Percentiles rank a stretch among this genome's conserved stretches.
Conservation (phyloP, 495 filamentous ascomycete genomes). For the Penicillium lagena region DNA sequence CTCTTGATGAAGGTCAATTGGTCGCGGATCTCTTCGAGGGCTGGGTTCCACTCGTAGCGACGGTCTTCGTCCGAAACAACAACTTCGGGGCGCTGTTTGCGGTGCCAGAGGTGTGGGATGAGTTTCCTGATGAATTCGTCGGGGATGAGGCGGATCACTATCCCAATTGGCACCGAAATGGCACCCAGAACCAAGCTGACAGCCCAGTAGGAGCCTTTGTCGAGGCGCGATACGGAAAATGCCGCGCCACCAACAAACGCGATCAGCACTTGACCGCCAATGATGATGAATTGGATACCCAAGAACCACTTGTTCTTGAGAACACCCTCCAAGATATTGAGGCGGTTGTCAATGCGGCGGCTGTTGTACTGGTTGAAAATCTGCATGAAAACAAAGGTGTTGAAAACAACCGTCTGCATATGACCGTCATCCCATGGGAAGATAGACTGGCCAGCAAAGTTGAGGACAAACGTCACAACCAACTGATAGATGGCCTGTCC, state of each 20-base stretch:
- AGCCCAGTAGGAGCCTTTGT: slow-evolving; percentile 62
- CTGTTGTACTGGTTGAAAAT: slow-evolving; percentile 81
- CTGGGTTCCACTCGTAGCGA: slow-evolving; percentile 57
- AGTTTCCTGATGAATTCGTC: slow-evolving; percentile 55
- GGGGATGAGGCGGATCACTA: slow-evolving; percentile 68
- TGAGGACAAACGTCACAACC: slow-evolving; percentile 67
- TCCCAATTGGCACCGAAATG: slow-evolving; percentile 63
- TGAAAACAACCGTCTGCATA: slow-evolving; percentile 73
- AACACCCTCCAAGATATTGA: slow-evolving; percentile 88
- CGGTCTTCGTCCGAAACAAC: slow-evolving; percentile 71
- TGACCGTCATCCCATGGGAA: slow-evolving; percentile 44
- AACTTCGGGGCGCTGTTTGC: slow-evolving; percentile 43
- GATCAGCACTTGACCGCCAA: slow-evolving; percentile 76
- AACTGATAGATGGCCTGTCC: slow-evolving; percentile 81
- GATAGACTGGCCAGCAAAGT: slow-evolving; percentile 65
- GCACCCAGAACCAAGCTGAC: slow-evolving; percentile 66
- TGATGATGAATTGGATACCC: slow-evolving; percentile 72
- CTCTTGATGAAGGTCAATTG: slow-evolving; percentile 71
- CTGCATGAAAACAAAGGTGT: slow-evolving; percentile 93
- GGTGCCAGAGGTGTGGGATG: slow-evolving; percentile 45
- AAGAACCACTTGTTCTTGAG: slow-evolving; percentile 77
- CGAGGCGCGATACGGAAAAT: slow-evolving; percentile 55
- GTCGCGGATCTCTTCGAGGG: slow-evolving; percentile 63
- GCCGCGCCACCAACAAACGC: slow-evolving; percentile 70
- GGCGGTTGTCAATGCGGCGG: slow-evolving; percentile 79